These are phyloP conservation scores for Huiozyma sinensis DNA, from an alignment of 805 yeast species.

Conservation along the genomic window DNA sequence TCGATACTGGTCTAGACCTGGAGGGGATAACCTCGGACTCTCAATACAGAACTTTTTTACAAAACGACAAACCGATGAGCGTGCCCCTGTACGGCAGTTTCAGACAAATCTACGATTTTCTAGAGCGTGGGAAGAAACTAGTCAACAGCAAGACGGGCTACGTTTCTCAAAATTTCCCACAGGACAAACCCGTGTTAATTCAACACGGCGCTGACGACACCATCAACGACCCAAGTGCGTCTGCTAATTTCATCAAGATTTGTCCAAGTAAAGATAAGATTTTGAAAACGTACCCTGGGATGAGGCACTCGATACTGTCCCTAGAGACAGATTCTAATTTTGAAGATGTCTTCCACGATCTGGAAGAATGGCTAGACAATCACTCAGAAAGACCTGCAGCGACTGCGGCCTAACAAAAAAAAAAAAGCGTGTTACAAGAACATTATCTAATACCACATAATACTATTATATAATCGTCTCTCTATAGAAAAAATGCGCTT, in stretches of 20 bases:
- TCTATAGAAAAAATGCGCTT: too few relatives aligned
- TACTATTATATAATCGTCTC: too few relatives aligned
- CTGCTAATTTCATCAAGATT: conserved; percentile 32
- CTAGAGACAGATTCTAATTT: conserved; percentile 38
- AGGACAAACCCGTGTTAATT: conserved; percentile 39
- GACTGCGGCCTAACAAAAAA: too few relatives aligned
- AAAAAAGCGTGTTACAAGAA: too few relatives aligned
- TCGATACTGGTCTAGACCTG: conserved; percentile 46
- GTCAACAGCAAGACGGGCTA: conserved; percentile 28
- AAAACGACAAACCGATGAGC: conserved; percentile 30
- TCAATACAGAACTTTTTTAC: conserved; percentile 37
- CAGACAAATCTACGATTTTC: conserved; percentile 47
- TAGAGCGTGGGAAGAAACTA: conserved; percentile 48
- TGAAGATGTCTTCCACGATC: conserved; percentile 25
- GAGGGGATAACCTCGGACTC: conserved; percentile 45
- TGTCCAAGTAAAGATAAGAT: conserved; percentile 21
- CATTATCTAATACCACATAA: too few relatives aligned
- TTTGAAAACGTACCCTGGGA: conserved; percentile 15
- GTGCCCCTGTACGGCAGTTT: conserved; percentile 45
- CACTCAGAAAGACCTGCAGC: background rate
- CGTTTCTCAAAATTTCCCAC: conserved; percentile 24
- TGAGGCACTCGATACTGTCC: conserved; percentile 35
- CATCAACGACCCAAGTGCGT: conserved; percentile 44
- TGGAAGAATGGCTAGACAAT: conserved; percentile 32
- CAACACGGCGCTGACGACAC: conserved; percentile 56